phyloP scores from a whole-genome alignment of 768 basidiomycete genomes.

The Gelatoporia subvermispora region DNA sequence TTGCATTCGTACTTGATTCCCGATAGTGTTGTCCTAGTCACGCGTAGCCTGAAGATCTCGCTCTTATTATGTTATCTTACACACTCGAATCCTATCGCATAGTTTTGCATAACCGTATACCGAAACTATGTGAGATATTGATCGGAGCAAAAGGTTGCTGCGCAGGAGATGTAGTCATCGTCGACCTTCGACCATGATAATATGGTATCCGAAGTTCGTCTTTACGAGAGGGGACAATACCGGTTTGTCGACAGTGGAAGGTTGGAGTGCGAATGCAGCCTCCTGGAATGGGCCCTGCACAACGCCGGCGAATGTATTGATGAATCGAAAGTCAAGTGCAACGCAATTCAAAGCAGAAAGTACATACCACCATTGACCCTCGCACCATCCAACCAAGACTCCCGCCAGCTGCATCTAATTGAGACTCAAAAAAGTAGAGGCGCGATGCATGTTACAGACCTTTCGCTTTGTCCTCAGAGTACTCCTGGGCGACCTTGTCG shows the following conservation, averaged over 20 bases:
- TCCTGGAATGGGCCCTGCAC: conserved; percentile 71
- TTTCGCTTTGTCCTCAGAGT: conserved; percentile 90
- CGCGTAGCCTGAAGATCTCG: too few relatives aligned
- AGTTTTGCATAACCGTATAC: too few relatives aligned
- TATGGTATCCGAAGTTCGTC: conserved; percentile 81
- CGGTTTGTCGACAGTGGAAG: conserved; percentile 80
- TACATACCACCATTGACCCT: conserved; percentile 75
- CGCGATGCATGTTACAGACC: conserved; percentile 31
- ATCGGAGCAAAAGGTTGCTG: too few relatives aligned
- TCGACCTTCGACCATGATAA: conserved; percentile 89
- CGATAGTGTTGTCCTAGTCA: too few relatives aligned
- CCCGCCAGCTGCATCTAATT: conserved; percentile 82
- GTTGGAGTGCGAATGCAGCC: conserved; percentile 76
- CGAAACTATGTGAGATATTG: too few relatives aligned
- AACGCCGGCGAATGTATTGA: background rate
- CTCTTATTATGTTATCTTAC: too few relatives aligned
- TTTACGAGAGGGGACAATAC: conserved; percentile 68
- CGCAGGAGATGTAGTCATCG: conserved; percentile 32
- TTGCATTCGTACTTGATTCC: too few relatives aligned
- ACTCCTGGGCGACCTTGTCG: conserved; percentile 86
- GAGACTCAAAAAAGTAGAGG: background rate
- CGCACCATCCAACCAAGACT: conserved; percentile 84
- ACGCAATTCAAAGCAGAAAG: background rate
- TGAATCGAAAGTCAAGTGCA: too few relatives aligned
- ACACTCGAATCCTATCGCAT: too few relatives aligned